Base-by-base conservation (phyloP, 2,329 filamentous ascomycete genomes). In the Colletotrichum aenigma region DNA sequence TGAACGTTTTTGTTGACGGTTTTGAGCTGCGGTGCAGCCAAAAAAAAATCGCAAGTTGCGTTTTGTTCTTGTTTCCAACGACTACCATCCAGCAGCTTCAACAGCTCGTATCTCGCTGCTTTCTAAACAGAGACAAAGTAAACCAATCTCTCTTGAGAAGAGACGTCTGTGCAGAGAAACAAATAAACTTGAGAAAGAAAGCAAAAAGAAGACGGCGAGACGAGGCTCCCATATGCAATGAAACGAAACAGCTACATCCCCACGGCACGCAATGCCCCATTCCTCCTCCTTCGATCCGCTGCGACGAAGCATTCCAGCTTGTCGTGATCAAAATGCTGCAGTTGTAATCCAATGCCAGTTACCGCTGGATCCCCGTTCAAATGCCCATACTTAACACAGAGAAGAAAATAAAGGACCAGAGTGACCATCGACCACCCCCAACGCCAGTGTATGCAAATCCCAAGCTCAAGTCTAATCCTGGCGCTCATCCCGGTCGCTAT, bases 401-500 rank as follows among this genome's bases (percentile, higher is more conserved):
- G 48, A 34, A 28, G 28, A 32, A 18, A n/a, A 72, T 36, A 13
- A 24, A 64, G 28, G 38, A 18, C 43, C 38, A 52, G 6, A 73
- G 26, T 68, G 26, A 74, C 36, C 61, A 13, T 62, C 72, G 28
- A 65, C 16, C 3, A 5, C 67, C 56, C n/a, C 73, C 61, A 75
- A 73, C 73, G 73, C 73, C 73, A 16, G 30, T 66, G 56, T 38
- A 74, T 76, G 70, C 70, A 74, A 74, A 64, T 34, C 4, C 56
- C 26, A 9, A 26, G 56, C 58, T 34, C 67, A 56, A 32, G 34
- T 58, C 48, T 71, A 77, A 48, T 83, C 81, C 66, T 82, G 82
- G 55, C 82, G 83, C 55, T 83, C 79, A 62, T 88, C 86, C 24
- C 82, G 85, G 67, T 89, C 88, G 55, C 79, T 82, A 68, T 89